Conservation (phyloP, 257 asterid genomes). For the Solanum chmielewskii region DNA sequence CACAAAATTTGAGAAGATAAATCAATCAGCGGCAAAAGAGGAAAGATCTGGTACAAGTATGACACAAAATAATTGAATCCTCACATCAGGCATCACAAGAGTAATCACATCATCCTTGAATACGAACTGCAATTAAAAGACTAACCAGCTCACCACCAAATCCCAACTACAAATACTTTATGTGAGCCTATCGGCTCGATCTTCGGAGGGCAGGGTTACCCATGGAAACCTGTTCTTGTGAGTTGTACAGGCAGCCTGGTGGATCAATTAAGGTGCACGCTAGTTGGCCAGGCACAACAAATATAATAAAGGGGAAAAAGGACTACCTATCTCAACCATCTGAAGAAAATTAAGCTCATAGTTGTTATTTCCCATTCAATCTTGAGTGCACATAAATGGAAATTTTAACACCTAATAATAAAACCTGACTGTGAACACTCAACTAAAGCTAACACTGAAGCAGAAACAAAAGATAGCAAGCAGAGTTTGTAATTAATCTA, state of each 20-base stretch:
- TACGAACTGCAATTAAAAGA: background rate
- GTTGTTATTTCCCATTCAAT: background rate
- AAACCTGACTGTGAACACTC: background rate
- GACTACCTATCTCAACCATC: background rate
- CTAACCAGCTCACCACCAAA: background rate
- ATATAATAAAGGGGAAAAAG: background rate
- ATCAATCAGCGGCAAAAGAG: background rate
- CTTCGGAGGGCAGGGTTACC: background rate
- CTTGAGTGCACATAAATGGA: background rate
- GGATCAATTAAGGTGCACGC: background rate
- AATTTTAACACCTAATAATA: background rate
- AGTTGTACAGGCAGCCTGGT: background rate
- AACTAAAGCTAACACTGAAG: background rate
- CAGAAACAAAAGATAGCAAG: background rate
- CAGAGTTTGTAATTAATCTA: background rate
- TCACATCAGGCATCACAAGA: background rate
- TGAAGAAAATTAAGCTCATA: background rate
- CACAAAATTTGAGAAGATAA: background rate
- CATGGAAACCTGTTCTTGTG: background rate
- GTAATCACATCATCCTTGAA: background rate
- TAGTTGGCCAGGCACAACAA: background rate
- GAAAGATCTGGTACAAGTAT: background rate
- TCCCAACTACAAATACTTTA: background rate
- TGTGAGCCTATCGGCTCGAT: background rate
- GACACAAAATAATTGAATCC: background rate